These are phyloP conservation scores for Metschnikowia orientalis DNA, from an alignment of 805 yeast species.

Conservation along the genomic window DNA sequence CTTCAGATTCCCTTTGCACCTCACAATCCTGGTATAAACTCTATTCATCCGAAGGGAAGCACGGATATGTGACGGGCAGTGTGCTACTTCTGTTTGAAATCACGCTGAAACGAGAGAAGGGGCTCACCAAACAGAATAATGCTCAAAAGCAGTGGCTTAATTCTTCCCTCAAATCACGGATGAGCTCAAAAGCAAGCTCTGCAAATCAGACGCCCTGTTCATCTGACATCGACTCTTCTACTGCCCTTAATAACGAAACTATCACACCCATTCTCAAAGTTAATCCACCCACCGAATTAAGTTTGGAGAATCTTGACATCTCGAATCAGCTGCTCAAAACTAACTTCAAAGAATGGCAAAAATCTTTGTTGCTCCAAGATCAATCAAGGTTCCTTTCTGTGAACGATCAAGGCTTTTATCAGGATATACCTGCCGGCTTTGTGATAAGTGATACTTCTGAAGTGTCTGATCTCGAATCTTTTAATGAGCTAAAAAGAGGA, in stretches of 20 bases:
- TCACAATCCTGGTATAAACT: constrained; percentile 44
- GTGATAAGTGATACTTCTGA: constrained; percentile 18
- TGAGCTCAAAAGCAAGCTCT: background rate
- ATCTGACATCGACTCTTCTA: background rate
- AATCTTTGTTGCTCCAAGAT: constrained; percentile 25
- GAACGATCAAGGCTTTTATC: constrained; percentile 40
- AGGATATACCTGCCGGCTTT: constrained; percentile 19
- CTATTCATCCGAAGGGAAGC: constrained; percentile 35
- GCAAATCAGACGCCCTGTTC: background rate
- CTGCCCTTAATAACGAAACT: constrained; percentile 3
- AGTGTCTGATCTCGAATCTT: constrained; percentile 31
- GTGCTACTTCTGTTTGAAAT: constrained; percentile 41
- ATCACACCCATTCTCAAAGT: constrained; percentile 5
- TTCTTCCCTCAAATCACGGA: constrained; percentile 1
- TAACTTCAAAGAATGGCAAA: constrained; percentile 24
- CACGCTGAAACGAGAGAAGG: constrained; percentile 15
- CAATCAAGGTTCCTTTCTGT: constrained; percentile 15
- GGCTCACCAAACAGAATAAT: constrained; percentile 6
- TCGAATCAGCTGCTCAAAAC: constrained; percentile 3
- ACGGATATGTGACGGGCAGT: constrained; percentile 47
- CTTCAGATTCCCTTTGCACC: constrained; percentile 16
- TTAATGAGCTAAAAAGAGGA: constrained; percentile 8
- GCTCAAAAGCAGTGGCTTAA: background rate
- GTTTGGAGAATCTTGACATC: constrained; percentile 7
- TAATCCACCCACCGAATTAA: constrained; percentile 5